phyloP scores from a whole-genome alignment of 129 eudicot species.

The Tagetes patula region DNA sequence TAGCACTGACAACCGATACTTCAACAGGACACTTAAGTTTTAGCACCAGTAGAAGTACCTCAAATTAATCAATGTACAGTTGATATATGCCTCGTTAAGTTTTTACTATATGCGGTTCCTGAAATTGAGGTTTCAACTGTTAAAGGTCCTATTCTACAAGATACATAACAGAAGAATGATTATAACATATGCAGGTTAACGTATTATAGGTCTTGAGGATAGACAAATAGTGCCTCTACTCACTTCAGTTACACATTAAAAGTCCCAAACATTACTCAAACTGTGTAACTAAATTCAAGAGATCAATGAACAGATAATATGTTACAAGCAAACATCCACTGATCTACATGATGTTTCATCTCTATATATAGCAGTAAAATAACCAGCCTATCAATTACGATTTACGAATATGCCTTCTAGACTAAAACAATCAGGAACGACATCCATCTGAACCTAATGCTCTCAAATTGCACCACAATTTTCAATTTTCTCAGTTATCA shows the following conservation, averaged over 20 bases:
- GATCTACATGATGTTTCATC: too few species aligned
- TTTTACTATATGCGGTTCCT: background rate
- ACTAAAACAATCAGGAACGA: background rate
- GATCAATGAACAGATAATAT: background rate
- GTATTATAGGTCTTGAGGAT: background rate
- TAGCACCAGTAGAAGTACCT: background rate
- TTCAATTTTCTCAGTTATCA: background rate
- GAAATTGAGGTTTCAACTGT: background rate
- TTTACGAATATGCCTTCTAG: background rate
- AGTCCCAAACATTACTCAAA: background rate
- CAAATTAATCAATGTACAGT: background rate
- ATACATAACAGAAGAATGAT: slow-evolving; percentile 1
- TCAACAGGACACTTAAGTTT: background rate
- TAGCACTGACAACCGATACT: background rate
- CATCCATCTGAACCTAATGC: background rate
- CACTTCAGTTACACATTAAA: background rate
- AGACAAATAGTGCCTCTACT: background rate
- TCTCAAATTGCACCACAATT: slow-evolving; percentile 9
- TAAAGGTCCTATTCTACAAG: background rate
- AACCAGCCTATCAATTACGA: background rate
- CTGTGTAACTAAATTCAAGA: background rate
- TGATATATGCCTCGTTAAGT: background rate
- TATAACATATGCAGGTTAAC: background rate
- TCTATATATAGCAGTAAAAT: too few species aligned
- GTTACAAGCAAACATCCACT: too few species aligned